phyloP scores from a whole-genome alignment of 1,139 yeast species.

The Candida sojae region DNA sequence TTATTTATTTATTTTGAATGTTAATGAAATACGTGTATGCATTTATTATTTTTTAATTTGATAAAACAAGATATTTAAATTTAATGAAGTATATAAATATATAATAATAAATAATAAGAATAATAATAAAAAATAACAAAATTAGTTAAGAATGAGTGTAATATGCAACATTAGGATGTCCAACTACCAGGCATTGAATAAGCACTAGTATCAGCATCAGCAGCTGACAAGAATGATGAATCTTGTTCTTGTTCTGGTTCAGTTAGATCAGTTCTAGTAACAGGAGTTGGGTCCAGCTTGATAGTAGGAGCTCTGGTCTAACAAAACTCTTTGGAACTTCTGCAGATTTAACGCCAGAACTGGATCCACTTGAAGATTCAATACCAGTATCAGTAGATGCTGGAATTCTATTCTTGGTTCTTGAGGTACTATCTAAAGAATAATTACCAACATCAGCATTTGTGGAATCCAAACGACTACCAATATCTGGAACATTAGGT shows the following conservation, averaged over 20 bases:
- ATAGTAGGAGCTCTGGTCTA: not conserved
- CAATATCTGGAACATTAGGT: not conserved
- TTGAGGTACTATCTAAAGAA: not conserved
- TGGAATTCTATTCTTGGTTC: not conserved
- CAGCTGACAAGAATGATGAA: conserved; percentile 6
- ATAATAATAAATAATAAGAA: not conserved
- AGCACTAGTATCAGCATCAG: conserved; percentile 6
- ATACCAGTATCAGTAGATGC: not conserved
- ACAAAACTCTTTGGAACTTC: not conserved
- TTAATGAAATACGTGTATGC: not conserved
- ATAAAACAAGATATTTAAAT: not conserved
- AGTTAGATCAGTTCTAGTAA: not conserved
- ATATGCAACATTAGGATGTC: conserved; percentile 1
- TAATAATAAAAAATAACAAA: conserved; percentile 1
- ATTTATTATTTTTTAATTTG: not conserved
- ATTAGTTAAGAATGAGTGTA: not conserved
- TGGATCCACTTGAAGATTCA: not conserved
- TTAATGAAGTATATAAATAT: too few species aligned
- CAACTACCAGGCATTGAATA: conserved; percentile 16
- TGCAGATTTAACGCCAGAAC: not conserved
- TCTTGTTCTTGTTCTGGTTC: conserved; percentile 8
- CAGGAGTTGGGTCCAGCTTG: not conserved
- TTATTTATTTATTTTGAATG: too few species aligned
- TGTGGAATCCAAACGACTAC: not conserved
- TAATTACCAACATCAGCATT: not conserved